Base-by-base conservation (phyloP, 306 rosid species). In the Luffa aegyptiaca region DNA sequence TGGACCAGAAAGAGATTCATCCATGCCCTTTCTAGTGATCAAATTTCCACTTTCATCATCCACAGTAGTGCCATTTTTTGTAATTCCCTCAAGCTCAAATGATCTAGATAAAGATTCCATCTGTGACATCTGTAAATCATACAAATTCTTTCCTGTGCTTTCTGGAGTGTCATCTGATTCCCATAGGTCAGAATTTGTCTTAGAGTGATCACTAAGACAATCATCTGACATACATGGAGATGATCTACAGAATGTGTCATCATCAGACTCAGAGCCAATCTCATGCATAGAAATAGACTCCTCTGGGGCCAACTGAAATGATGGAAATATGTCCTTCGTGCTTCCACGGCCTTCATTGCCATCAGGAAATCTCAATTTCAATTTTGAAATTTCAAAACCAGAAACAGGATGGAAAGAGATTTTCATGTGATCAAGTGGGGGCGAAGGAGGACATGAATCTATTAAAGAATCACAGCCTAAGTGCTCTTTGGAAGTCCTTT, bases 231-330 rank as follows among this genome's bases (percentile, higher is more conserved):
- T 70, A 83, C 77, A 86, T 8, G 97, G 88, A 85, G 99, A 90
- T 62, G 98, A 93, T 89, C 96, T 87, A 85, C 97, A 91, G 87
- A 95, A 95, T 17, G 99, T 95, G 87, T 93, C 99, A 77, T 91
- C 91, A 26, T 89, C 99, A 49, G 97, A 90, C 77, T 93, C 89
- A 57, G 82, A 90, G 76, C 78, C 88, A 75, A 88, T 82, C 66
- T 86, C 97, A 79, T 89, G 90, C 79, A 86, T 71, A 80, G 90
- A 87, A 74, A 85, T 75, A 79, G 91, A 84, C 86, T 88, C 72
- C 57, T 90, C 97, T 10, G 97, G 97, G 44, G 90, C 92, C 90
- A 93, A 84, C 82, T 93, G 97, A 82, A 93, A 95, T 3, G 97
- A 93, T 41, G 92, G 96, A 88, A 93, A 95, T 83, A 83, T 61